These are phyloP conservation scores for Berkeleyomyces rouxiae DNA, from an alignment of 2,329 filamentous ascomycete genomes.

Conservation along the genomic window DNA sequence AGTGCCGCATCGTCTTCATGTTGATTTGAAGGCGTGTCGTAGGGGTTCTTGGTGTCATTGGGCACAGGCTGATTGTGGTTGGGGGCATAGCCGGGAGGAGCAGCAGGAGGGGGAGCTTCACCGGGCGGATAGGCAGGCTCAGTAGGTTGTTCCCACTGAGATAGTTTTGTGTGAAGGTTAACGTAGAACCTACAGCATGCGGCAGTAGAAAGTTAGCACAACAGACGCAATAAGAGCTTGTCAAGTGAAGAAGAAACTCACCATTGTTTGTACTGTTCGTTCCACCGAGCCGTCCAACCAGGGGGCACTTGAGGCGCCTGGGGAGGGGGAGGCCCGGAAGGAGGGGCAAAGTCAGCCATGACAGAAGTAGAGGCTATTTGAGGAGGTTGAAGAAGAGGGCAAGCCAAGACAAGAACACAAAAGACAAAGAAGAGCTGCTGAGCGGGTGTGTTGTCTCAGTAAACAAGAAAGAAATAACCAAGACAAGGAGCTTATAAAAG, in stretches of 20 bases:
- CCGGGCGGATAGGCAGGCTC: conserved; percentile 42
- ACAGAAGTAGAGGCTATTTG: neutral
- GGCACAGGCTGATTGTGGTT: conserved; percentile 20
- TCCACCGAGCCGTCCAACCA: conserved; percentile 75
- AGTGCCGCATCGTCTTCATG: conserved; percentile 61
- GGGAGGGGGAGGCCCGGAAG: conserved; percentile 36
- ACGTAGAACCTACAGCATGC: conserved; percentile 61
- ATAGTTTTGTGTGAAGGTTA: conserved; percentile 72
- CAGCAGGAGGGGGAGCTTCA: conserved; percentile 30
- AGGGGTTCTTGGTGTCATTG: conserved; percentile 56
- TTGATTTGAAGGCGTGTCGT: conserved; percentile 25
- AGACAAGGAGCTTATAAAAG: neutral
- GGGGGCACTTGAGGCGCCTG: conserved; percentile 43
- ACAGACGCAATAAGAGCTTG: conserved; percentile 10
- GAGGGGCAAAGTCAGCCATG: conserved; percentile 38
- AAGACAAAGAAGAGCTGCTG: neutral
- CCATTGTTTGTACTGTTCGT: conserved; percentile 80
- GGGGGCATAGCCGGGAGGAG: conserved; percentile 51
- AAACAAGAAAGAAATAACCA: neutral
- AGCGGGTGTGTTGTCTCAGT: neutral
- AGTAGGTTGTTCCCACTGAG: conserved; percentile 77
- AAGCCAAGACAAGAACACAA: neutral
- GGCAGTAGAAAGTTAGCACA: conserved; percentile 1
- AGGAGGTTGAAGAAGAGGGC: neutral
- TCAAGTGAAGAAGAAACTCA: conserved; percentile 20